These are phyloP conservation scores for Inonotus hispidus DNA, from an alignment of 1,284 basidiomycete genomes.

Conservation along the genomic window DNA sequence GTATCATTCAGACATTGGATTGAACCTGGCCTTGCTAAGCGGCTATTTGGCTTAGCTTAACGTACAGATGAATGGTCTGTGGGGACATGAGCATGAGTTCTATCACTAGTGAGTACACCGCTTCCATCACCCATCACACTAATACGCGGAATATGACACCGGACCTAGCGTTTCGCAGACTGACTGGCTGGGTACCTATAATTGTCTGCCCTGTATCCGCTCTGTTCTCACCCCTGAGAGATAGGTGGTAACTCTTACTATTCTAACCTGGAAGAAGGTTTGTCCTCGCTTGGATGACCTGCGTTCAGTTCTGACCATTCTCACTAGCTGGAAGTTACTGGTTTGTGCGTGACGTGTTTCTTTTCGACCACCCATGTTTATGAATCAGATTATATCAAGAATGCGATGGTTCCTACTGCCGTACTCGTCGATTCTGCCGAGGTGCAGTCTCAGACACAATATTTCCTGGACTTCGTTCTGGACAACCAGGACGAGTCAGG, in stretches of 20 bases:
- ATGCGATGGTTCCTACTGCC: slow-evolving; percentile 49
- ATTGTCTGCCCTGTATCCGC: background rate
- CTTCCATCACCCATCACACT: background rate
- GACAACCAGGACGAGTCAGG: slow-evolving; percentile 48
- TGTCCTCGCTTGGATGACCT: slow-evolving; percentile 7
- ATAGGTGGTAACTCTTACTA: slow-evolving; percentile 39
- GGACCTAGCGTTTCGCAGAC: slow-evolving; percentile 41
- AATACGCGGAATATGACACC: background rate
- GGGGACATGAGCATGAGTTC: slow-evolving; percentile 52
- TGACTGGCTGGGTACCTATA: slow-evolving; percentile 41
- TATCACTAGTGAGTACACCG: slow-evolving; percentile 41
- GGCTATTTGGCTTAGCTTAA: slow-evolving; percentile 31
- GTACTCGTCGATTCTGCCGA: slow-evolving; percentile 40
- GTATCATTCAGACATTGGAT: background rate
- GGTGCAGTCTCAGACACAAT: slow-evolving; percentile 42
- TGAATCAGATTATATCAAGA: slow-evolving; percentile 28
- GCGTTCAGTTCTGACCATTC: background rate
- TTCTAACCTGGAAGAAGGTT: slow-evolving; percentile 51
- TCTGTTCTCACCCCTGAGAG: background rate
- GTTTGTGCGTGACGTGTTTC: slow-evolving; percentile 40
- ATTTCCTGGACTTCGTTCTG: slow-evolving; percentile 50
- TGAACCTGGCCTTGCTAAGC: background rate
- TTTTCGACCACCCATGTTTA: background rate
- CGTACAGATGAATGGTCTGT: slow-evolving; percentile 50
- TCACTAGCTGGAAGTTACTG: slow-evolving; percentile 49